These are phyloP conservation scores for Fonsecaea monophora DNA, from an alignment of 2,329 filamentous ascomycete genomes.

Conservation along the genomic window DNA sequence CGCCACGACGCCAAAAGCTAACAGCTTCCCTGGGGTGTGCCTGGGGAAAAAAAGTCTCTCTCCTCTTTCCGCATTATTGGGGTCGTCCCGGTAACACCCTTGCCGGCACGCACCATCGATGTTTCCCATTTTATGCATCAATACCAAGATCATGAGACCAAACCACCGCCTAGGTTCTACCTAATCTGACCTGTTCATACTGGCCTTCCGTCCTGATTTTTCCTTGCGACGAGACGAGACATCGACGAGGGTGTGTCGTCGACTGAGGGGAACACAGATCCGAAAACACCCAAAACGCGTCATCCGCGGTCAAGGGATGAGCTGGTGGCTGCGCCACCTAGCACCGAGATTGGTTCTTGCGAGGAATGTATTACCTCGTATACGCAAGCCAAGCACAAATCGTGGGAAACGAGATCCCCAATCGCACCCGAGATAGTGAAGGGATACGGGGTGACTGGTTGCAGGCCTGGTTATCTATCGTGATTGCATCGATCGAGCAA, in stretches of 20 bases:
- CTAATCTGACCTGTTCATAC: not conserved
- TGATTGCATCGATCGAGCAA: not conserved
- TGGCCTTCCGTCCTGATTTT: not conserved
- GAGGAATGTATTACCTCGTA: not conserved
- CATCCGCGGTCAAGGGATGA: slow-evolving; percentile 7
- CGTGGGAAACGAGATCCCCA: not conserved
- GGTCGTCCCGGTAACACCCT: too few relatives aligned
- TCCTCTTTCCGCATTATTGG: too few relatives aligned
- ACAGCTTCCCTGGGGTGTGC: too few relatives aligned
- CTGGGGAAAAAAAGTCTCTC: too few relatives aligned
- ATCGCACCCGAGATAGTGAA: not conserved
- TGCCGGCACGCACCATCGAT: too few relatives aligned
- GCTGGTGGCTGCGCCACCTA: slow-evolving; percentile 10
- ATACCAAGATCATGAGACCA: too few relatives aligned
- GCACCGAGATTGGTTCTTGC: not conserved
- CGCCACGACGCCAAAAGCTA: not conserved
- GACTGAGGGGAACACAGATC: not conserved
- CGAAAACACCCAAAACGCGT: not conserved
- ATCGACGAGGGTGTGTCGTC: not conserved
- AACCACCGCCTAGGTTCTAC: not conserved
- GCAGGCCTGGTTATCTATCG: too few relatives aligned
- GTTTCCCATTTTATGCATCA: too few relatives aligned
- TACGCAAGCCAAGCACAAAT: not conserved
- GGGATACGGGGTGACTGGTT: too few relatives aligned
- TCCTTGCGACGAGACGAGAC: too few relatives aligned